Conservation (phyloP, 2,329 filamentous ascomycete species). For the Fusarium equiseti region DNA sequence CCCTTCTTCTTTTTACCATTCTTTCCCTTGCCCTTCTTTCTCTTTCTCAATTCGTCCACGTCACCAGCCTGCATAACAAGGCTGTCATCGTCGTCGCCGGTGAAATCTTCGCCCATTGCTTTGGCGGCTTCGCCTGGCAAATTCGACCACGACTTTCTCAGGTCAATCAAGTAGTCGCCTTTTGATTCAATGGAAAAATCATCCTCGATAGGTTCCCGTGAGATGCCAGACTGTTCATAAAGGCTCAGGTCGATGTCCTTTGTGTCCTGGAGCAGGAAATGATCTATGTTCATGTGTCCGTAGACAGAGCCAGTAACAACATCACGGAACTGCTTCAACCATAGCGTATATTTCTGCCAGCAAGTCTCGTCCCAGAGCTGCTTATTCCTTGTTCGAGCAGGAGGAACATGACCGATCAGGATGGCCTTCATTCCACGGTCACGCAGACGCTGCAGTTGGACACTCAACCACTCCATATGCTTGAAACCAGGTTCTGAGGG, state of each 20-base stretch:
- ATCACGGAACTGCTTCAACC: constrained; percentile 91
- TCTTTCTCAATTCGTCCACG: constrained; percentile 29
- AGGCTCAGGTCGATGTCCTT: constrained; percentile 75
- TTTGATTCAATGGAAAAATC: constrained; percentile 73
- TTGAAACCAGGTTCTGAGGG: constrained; percentile 89
- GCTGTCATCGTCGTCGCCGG: constrained; percentile 38
- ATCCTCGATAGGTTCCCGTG: constrained; percentile 55
- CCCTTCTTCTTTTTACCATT: constrained; percentile 64
- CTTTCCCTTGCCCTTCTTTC: constrained; percentile 45
- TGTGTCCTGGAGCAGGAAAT: constrained; percentile 93
- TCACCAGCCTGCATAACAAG: constrained; percentile 40
- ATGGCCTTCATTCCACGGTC: constrained; percentile 92
- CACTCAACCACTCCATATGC: constrained; percentile 94
- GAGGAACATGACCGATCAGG: constrained; percentile 92
- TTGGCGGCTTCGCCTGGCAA: constrained; percentile 68
- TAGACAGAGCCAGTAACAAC: constrained; percentile 84
- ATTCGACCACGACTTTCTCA: constrained; percentile 81
- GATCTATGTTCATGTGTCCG: constrained; percentile 99
- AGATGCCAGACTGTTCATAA: constrained; percentile 43
- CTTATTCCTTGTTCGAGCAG: constrained; percentile 87
- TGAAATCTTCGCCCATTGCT: constrained; percentile 28
- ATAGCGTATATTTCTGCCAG: constrained; percentile 97
- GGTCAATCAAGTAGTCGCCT: constrained; percentile 78
- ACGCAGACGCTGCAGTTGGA: constrained; percentile 87
- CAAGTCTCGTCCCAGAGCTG: constrained; percentile 95